A percentile compares a stretch with the other conserved stretches of the same genome.
Evolutionary conservation across 495 filamentous ascomycete species (phyloP).

Genomic region (Hyaloscypha variabilis): DNA sequence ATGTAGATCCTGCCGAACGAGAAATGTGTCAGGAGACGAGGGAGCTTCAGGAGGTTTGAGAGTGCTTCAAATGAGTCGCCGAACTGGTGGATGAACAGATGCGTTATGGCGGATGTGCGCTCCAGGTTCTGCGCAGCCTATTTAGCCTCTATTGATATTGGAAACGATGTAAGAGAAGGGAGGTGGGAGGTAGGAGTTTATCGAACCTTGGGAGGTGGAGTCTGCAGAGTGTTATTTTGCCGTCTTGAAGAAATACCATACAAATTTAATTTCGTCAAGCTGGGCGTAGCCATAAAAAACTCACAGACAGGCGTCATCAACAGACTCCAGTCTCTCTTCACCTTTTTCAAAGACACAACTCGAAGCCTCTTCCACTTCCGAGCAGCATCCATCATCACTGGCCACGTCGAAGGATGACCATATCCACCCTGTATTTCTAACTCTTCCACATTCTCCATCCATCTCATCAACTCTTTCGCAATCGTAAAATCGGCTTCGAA

Average conservation of each 20-base stretch:
- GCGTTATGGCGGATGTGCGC: conserved; percentile 1
- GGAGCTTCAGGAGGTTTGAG: background rate
- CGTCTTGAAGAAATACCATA: background rate
- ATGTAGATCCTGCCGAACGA: background rate
- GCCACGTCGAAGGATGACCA: conserved; percentile 9
- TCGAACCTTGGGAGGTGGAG: background rate
- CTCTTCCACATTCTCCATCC: background rate
- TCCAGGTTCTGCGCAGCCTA: conserved; percentile 1
- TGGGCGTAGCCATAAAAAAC: conserved; percentile 5
- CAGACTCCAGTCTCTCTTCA: background rate
- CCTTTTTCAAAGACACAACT: background rate
- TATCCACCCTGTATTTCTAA: conserved; percentile 13
- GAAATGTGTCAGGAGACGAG: background rate
- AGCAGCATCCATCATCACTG: conserved; percentile 10
- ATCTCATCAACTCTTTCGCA: conserved; percentile 5
- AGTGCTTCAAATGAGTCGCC: background rate
- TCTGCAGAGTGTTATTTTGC: background rate
- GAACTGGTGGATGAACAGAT: background rate
- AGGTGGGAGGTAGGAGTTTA: too few relatives aligned
- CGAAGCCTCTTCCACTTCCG: background rate
- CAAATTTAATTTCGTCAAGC: conserved; percentile 6
- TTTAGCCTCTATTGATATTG: background rate
- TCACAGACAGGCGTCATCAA: conserved; percentile 7
- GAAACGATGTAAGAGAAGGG: background rate
- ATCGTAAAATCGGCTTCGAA: background rate